Evolutionary conservation across 2,329 filamentous ascomycete species (phyloP).

Genomic region (Tolypocladium ophioglossoides): DNA sequence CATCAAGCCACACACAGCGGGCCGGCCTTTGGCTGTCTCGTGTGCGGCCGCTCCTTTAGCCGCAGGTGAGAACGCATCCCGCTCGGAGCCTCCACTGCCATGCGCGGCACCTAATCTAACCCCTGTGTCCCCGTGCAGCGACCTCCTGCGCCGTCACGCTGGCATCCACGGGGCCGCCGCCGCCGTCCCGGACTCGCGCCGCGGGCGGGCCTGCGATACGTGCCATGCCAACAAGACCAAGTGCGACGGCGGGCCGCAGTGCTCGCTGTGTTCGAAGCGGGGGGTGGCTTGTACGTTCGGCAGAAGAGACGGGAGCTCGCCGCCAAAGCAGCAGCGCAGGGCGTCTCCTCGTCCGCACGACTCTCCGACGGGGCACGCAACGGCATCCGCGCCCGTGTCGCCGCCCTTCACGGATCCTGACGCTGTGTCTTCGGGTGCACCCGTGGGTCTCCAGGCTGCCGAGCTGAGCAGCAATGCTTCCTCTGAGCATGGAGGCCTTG

Average conservation of each 20-base stretch:
- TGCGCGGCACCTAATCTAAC: not conserved
- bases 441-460: not conserved
- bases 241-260: conserved; percentile 28
- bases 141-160: conserved; percentile 27
- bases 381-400: not conserved
- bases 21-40: conserved; percentile 21
- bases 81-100: not conserved
- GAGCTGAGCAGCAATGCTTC: not conserved
- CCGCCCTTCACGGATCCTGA: not conserved
- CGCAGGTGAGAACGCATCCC: conserved; percentile 20
- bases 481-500: not conserved
- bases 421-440: not conserved
- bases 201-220: conserved; percentile 28
- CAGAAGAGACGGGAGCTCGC: conserved; percentile 5
- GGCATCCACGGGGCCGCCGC: conserved; percentile 21
- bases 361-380: not conserved
- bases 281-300: conserved; percentile 26
- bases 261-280: conserved; percentile 27
- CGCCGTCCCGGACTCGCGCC: conserved; percentile 18
- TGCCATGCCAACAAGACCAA: conserved; percentile 35
- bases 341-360: not conserved
- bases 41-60: conserved; percentile 28
- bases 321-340: not conserved
- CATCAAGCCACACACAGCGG: conserved; percentile 28
- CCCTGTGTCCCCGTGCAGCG: conserved; percentile 11